Percentiles rank a stretch among this genome's conserved stretches.
These are phyloP conservation scores for Phylloporus rhodoxanthus DNA, from an alignment of 768 basidiomycete genomes.

Conservation along the genomic window DNA sequence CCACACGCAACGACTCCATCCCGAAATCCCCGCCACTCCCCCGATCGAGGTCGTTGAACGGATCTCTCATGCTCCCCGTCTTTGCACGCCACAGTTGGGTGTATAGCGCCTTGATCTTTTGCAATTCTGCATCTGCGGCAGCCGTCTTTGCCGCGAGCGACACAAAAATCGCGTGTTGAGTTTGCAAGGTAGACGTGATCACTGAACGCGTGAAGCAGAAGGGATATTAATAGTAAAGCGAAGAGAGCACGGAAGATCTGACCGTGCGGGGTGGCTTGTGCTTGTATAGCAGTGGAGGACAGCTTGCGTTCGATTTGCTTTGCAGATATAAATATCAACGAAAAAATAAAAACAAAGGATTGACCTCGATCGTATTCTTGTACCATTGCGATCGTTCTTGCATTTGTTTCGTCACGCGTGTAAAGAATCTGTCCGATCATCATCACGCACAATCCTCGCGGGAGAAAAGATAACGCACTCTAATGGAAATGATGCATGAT, in stretches of 20 bases:
- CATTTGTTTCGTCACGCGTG: conserved; percentile 66
- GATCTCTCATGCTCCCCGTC: conserved; percentile 79
- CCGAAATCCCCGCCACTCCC: conserved; percentile 41
- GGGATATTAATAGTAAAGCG: not conserved
- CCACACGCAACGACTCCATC: conserved; percentile 27
- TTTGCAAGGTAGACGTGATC: conserved; percentile 70
- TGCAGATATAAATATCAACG: not conserved
- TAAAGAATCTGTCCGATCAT: conserved; percentile 52
- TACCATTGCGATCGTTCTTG: conserved; percentile 69
- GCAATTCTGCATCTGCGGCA: conserved; percentile 63
- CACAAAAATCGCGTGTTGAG: conserved; percentile 73
- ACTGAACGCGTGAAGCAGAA: conserved; percentile 33
- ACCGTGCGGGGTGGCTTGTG: conserved; percentile 75
- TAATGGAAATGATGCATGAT: conserved; percentile 74
- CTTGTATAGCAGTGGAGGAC: conserved; percentile 56
- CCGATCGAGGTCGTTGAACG: conserved; percentile 55
- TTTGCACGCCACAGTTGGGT: conserved; percentile 74
- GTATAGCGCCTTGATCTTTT: conserved; percentile 69
- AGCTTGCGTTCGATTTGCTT: conserved; percentile 72
- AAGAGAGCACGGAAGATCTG: conserved; percentile 4
- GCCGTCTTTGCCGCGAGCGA: conserved; percentile 74
- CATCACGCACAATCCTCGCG: not conserved
- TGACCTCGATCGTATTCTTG: conserved; percentile 73
- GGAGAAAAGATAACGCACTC: conserved; percentile 47
- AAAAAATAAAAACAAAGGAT: conserved; percentile 1